A percentile compares a stretch with the other conserved stretches of the same genome.
phyloP scores from a whole-genome alignment of 495 filamentous ascomycete species.

The Penicillium robsamsonii region DNA sequence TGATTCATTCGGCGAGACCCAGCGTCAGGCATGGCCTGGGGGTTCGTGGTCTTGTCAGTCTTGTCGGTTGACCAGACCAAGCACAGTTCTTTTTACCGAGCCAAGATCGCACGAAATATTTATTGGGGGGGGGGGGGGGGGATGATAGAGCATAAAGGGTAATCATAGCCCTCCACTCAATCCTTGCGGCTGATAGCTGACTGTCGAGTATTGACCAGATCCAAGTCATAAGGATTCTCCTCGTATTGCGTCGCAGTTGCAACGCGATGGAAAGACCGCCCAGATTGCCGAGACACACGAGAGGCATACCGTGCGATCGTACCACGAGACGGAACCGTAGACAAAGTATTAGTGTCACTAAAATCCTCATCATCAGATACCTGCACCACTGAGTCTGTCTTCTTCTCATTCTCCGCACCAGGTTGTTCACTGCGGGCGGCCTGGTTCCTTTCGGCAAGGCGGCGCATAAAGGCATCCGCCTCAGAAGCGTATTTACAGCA shows the following conservation, averaged over 20 bases:
- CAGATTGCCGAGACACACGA: conserved; percentile 31
- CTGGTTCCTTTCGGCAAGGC: conserved; percentile 29
- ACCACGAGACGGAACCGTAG: conserved; percentile 26
- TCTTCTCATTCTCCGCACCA: conserved; percentile 7
- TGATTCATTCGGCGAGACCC: too few species aligned
- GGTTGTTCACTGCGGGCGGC: conserved; percentile 8
- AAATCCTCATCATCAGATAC: conserved; percentile 4
- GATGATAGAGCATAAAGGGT: too few species aligned
- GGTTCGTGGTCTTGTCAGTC: too few species aligned
- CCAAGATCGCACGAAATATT: too few species aligned
- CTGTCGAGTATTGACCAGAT: conserved; percentile 37
- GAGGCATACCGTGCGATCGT: conserved; percentile 21
- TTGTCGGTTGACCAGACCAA: too few species aligned
- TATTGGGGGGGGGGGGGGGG: too few species aligned
- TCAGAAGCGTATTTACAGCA: conserved; percentile 66
- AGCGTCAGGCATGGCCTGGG: too few species aligned
- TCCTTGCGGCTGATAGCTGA: conserved; percentile 30
- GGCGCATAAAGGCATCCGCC: conserved; percentile 36
- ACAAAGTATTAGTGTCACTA: conserved; percentile 26
- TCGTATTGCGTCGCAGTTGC: conserved; percentile 36
- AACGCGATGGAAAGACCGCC: conserved; percentile 24
- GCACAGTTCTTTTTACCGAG: too few species aligned
- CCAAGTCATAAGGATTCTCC: conserved; percentile 39
- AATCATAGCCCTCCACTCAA: conserved; percentile 1
- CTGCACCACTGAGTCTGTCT: conserved; percentile 5